Evolutionary conservation across 1,284 basidiomycete species (phyloP).

Genomic region (Fomitopsis betulina): DNA sequence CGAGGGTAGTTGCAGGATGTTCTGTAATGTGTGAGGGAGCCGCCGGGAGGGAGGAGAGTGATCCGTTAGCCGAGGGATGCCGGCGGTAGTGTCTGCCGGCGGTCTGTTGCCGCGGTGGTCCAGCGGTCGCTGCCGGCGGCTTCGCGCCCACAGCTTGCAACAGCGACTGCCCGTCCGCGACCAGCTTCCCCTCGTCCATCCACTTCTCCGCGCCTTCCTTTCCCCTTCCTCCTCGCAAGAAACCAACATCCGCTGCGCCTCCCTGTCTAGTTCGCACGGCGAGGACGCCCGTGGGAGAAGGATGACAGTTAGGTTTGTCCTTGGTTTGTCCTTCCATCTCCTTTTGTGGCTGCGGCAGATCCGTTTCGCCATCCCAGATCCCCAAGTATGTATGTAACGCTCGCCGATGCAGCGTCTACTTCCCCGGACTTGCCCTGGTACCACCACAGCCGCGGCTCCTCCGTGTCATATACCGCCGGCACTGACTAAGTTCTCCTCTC

Average conservation of each 20-base stretch:
- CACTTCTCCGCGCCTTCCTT: neutral
- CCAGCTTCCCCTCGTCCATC: neutral
- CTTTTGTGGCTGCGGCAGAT: conserved; percentile 9
- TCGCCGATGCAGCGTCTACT: neutral
- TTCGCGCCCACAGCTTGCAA: neutral
- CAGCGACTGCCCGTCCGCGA: neutral
- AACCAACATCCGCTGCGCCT: neutral
- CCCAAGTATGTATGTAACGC: conserved; percentile 3
- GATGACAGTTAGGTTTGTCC: conserved; percentile 1
- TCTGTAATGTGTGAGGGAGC: neutral
- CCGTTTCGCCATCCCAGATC: conserved; percentile 7
- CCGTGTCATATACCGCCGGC: neutral
- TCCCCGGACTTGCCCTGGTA: conserved; percentile 3
- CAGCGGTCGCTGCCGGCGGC: neutral
- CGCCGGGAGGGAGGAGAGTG: neutral
- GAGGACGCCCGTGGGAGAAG: conserved; percentile 6
- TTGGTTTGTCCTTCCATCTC: neutral
- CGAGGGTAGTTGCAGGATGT: neutral
- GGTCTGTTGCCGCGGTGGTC: neutral
- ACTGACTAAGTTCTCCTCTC: neutral
- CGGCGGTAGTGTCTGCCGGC: neutral
- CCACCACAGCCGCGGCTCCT: conserved; percentile 5
- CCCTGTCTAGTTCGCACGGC: neutral
- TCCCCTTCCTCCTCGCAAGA: neutral
- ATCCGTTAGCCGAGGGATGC: neutral